phyloP scores from a whole-genome alignment of 2,329 filamentous ascomycete genomes.

The Cordyceps cateniannulata region DNA sequence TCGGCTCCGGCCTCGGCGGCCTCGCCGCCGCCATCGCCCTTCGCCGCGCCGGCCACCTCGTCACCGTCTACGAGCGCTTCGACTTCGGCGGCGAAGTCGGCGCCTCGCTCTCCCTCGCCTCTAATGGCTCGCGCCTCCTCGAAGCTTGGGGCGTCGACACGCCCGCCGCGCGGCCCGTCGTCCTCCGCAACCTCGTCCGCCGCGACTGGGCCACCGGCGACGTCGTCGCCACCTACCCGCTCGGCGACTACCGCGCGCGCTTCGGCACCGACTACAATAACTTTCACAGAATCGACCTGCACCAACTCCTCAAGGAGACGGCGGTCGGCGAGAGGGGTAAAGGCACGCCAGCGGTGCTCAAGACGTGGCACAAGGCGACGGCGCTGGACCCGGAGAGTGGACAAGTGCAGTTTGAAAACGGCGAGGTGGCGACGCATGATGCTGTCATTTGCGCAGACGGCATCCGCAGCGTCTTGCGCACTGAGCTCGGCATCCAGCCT shows the following conservation, averaged over 20 bases:
- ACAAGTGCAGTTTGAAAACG: slow-evolving; percentile 45
- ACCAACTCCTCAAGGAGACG: slow-evolving; percentile 52
- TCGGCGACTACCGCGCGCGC: slow-evolving; percentile 53
- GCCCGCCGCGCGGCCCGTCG: slow-evolving; percentile 50
- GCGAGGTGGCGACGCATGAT: slow-evolving; percentile 41
- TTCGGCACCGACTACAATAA: slow-evolving; percentile 58
- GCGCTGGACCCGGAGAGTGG: slow-evolving; percentile 44
- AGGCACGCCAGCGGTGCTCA: slow-evolving; percentile 43
- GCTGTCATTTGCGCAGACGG: slow-evolving; percentile 55
- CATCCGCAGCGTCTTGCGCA: slow-evolving; percentile 53
- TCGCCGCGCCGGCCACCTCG: slow-evolving; percentile 32
- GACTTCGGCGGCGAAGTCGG: slow-evolving; percentile 61
- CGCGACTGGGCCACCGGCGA: slow-evolving; percentile 59
- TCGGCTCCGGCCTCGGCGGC: slow-evolving; percentile 35
- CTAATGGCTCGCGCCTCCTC: slow-evolving; percentile 58
- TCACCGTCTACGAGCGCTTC: slow-evolving; percentile 54
- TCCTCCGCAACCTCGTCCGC: slow-evolving; percentile 54
- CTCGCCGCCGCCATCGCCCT: slow-evolving; percentile 33
- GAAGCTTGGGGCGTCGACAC: slow-evolving; percentile 57
- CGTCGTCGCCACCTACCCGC: slow-evolving; percentile 49
- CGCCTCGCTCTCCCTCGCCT: slow-evolving; percentile 55
- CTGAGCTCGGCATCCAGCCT: slow-evolving; percentile 46
- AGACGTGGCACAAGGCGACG: slow-evolving; percentile 45
- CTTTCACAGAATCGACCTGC: slow-evolving; percentile 59
- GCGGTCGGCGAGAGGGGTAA: slow-evolving; percentile 43